These are phyloP conservation scores for Themeda triandra DNA, from an alignment of 176 grass and related monocot species.

Conservation along the genomic window DNA sequence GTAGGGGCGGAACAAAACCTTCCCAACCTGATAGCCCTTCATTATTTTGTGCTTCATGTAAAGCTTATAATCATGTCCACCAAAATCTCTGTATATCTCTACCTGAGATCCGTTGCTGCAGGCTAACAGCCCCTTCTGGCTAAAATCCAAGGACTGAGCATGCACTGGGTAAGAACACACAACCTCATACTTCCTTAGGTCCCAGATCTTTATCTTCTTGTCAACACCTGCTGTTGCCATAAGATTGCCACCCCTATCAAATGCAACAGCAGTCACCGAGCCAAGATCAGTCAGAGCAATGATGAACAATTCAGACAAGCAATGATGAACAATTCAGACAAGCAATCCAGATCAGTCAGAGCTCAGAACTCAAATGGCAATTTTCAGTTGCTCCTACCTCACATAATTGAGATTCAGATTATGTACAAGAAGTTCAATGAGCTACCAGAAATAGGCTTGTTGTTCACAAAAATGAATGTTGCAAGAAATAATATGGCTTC, in stretches of 20 bases:
- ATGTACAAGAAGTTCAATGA: not conserved
- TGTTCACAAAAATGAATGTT: slow-evolving; percentile 7
- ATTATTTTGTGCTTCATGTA: slow-evolving; percentile 81
- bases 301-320: not conserved
- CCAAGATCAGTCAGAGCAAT: no score
- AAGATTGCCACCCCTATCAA: slow-evolving; percentile 61
- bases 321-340: not conserved
- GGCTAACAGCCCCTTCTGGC: slow-evolving; percentile 73
- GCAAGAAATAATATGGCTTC: not conserved
- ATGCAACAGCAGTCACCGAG: slow-evolving; percentile 59
- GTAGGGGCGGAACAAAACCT: slow-evolving; percentile 68
- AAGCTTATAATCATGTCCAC: slow-evolving; percentile 46
- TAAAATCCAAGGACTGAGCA: slow-evolving; percentile 78
- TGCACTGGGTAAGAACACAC: slow-evolving; percentile 31
- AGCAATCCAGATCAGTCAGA: not conserved
- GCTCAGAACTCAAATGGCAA: slow-evolving; percentile 1
- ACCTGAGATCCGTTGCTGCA: slow-evolving; percentile 65
- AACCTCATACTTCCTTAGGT: slow-evolving; percentile 80
- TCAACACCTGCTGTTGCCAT: slow-evolving; percentile 88
- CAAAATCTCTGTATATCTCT: slow-evolving; percentile 71
- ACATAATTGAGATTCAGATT: not conserved
- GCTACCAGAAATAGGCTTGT: not conserved
- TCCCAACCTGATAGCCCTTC: slow-evolving; percentile 76
- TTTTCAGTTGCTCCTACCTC: not conserved
- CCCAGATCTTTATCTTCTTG: slow-evolving; percentile 85